Evolutionary conservation across 164 flowering plant species (phyloP).

Genomic region (Kalanchoe fedtschenkoi): DNA sequence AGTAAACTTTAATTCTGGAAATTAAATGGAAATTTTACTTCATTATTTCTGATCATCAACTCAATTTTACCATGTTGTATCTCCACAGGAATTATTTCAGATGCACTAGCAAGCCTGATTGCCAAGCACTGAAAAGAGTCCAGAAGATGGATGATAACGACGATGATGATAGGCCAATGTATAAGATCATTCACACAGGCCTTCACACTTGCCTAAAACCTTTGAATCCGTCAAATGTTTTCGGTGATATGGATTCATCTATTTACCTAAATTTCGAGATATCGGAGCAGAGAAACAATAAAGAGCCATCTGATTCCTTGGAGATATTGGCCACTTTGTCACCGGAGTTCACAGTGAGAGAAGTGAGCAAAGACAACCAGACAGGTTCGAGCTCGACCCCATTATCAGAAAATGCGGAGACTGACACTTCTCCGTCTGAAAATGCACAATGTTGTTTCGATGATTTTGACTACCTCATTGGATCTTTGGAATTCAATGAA

Average conservation of each 20-base stretch:
- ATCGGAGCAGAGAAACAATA: neutral
- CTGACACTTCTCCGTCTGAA: neutral
- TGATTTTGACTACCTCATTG: slow-evolving; percentile 1
- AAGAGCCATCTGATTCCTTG: neutral
- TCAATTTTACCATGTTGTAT: neutral
- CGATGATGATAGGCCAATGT: neutral
- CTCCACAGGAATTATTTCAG: neutral
- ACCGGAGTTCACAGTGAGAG: neutral
- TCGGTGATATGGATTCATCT: neutral
- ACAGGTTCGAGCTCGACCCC: neutral
- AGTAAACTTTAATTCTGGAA: too few relatives aligned
- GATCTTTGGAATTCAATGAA: neutral
- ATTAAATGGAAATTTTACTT: too few relatives aligned
- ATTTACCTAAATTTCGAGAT: neutral
- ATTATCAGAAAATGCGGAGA: neutral
- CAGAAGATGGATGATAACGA: slow-evolving; percentile 1
- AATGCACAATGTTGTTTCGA: neutral
- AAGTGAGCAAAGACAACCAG: neutral
- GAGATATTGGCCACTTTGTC: neutral
- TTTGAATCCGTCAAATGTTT: neutral
- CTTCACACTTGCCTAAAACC: neutral
- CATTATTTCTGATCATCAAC: too few relatives aligned
- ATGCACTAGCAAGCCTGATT: neutral
- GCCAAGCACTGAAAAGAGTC: slow-evolving; percentile 2
- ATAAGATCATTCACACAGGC: neutral